Conservation (phyloP, 208 protist genomes). For the Wallacemonas collosoma region DNA sequence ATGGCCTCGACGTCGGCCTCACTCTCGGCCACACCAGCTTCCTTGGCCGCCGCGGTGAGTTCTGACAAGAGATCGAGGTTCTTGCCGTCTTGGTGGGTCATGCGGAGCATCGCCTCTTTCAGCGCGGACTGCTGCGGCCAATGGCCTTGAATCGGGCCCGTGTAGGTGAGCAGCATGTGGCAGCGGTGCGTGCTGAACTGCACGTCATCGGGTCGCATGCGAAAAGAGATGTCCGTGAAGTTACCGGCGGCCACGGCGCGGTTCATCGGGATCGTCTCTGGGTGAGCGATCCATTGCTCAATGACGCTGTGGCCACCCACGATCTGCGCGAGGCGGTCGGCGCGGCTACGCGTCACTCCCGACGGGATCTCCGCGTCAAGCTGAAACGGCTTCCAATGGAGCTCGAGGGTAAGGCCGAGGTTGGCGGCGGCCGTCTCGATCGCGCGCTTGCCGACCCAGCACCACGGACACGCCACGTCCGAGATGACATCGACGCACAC, state of each 20-base stretch:
- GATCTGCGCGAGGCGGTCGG: slow-evolving; percentile 23
- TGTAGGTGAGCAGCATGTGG: slow-evolving; percentile 39
- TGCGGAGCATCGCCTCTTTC: slow-evolving; percentile 47
- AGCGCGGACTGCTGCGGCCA: slow-evolving; percentile 32
- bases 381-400: slow-evolving; percentile 48
- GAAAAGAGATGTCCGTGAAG: slow-evolving; percentile 35
- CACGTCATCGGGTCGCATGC: slow-evolving; percentile 7
- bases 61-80: slow-evolving; percentile 28
- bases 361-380: slow-evolving; percentile 24
- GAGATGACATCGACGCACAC: slow-evolving; percentile 36
- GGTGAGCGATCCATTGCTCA: slow-evolving; percentile 30
- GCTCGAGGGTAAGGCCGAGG: slow-evolving; percentile 35
- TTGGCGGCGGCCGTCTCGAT: slow-evolving; percentile 36
- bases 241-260: slow-evolving; percentile 25
- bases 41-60: slow-evolving; percentile 25
- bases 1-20: slow-evolving; percentile 29
- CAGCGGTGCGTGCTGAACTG: slow-evolving; percentile 42
- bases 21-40: slow-evolving; percentile 25
- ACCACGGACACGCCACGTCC: slow-evolving; percentile 46
- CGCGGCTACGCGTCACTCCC: slow-evolving; percentile 19
- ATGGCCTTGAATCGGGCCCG: slow-evolving; percentile 22
- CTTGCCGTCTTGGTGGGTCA: slow-evolving; percentile 40
- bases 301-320: slow-evolving; percentile 14
- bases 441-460: slow-evolving; percentile 49
- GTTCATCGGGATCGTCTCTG: slow-evolving; percentile 49